Conservation (phyloP, 768 basidiomycete genomes). For the Leccinellum rugosiceps region DNA sequence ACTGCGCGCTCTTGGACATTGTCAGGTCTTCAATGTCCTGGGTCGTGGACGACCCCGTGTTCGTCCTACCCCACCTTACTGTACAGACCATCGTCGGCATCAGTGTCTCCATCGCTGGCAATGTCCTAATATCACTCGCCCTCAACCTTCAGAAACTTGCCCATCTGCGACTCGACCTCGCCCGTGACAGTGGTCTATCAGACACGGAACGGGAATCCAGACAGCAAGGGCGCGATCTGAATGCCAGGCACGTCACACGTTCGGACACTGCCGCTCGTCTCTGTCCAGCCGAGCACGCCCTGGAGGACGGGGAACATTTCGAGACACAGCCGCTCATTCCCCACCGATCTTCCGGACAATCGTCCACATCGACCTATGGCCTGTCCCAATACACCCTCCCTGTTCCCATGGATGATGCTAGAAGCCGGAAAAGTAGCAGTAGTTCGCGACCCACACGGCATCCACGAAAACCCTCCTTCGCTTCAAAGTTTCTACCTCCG, state of each 20-base stretch:
- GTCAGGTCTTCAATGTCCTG: constrained; percentile 13
- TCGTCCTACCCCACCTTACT: constrained; percentile 54
- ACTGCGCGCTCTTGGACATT: no score
- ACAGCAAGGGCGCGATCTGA: neutral
- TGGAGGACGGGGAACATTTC: constrained; percentile 6
- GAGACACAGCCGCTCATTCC: constrained; percentile 31
- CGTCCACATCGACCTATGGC: constrained; percentile 20
- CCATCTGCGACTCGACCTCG: constrained; percentile 62
- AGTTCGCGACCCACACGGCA: constrained; percentile 16
- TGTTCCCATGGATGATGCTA: constrained; percentile 21
- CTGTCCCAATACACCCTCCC: constrained; percentile 1
- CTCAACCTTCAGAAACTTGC: constrained; percentile 93
- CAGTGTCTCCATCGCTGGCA: constrained; percentile 76
- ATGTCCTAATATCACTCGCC: constrained; percentile 85
- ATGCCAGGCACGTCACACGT: neutral
- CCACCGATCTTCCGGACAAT: constrained; percentile 22
- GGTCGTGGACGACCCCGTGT: constrained; percentile 20
- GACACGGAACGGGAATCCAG: constrained; percentile 15
- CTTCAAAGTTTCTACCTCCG: constrained; percentile 36
- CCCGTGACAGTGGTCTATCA: constrained; percentile 19
- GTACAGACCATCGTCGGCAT: constrained; percentile 71
- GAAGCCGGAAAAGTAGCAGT: constrained; percentile 28
- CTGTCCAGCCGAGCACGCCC: constrained; percentile 7
- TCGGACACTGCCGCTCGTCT: constrained; percentile 1
- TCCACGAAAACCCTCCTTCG: constrained; percentile 31